These are phyloP conservation scores for Termitomyces sp. DNA, from an alignment of 1,284 basidiomycete species.

Conservation along the genomic window DNA sequence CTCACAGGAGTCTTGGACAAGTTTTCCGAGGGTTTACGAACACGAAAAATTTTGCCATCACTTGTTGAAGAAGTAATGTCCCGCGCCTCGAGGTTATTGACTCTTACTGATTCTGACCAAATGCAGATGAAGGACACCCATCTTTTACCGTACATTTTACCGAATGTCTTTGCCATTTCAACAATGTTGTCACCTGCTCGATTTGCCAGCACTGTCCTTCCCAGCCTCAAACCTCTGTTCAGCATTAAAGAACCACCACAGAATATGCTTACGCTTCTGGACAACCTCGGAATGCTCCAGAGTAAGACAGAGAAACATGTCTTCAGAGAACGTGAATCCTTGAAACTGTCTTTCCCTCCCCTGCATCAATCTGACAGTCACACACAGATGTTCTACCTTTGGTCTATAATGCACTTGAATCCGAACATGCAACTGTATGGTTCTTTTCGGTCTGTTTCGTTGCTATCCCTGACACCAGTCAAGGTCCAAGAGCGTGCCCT, in stretches of 20 bases:
- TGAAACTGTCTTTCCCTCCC: neutral
- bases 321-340: conserved; percentile 80
- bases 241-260: conserved; percentile 92
- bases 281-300: conserved; percentile 85
- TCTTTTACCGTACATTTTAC: conserved; percentile 93
- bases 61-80: conserved; percentile 83
- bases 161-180: conserved; percentile 94
- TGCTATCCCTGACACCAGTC: conserved; percentile 1
- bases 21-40: conserved; percentile 85
- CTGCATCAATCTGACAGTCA: neutral
- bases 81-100: neutral
- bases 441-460: neutral
- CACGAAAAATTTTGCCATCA: conserved; percentile 90
- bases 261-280: conserved; percentile 90
- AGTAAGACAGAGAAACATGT: conserved; percentile 83
- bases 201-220: conserved; percentile 80
- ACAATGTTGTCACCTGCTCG: conserved; percentile 73
- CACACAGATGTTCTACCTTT: conserved; percentile 88
- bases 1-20: conserved; percentile 76
- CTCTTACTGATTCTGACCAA: neutral
- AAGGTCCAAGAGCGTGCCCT: conserved; percentile 92
- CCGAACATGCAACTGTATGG: conserved; percentile 76
- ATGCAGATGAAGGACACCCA: conserved; percentile 87
- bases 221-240: conserved; percentile 89
- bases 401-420: conserved; percentile 92